Evolutionary conservation across 2,329 filamentous ascomycete species (phyloP).

Genomic region (Scedosporium aurantiacum): DNA sequence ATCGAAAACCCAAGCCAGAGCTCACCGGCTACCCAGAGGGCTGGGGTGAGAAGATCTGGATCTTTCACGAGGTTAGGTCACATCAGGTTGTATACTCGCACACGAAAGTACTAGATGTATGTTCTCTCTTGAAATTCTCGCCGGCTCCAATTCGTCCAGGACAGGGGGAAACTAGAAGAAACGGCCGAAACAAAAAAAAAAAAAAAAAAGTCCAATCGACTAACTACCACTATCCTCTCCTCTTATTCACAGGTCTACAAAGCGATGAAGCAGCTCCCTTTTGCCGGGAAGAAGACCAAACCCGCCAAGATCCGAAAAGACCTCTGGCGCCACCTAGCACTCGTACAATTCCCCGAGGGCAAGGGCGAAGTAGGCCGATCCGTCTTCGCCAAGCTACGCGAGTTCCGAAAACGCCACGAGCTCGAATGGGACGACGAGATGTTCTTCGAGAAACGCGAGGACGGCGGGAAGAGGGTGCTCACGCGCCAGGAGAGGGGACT

Average conservation of each 20-base stretch:
- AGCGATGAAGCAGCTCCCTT: constrained; percentile 47
- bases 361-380: constrained; percentile 43
- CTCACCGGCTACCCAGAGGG: constrained; percentile 19
- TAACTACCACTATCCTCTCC: not conserved
- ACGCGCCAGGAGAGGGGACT: constrained; percentile 33
- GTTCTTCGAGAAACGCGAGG: constrained; percentile 24
- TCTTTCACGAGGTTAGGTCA: constrained; percentile 38
- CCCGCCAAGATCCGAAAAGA: constrained; percentile 54
- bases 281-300: constrained; percentile 57
- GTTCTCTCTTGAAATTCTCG: constrained; percentile 11
- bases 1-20: constrained; percentile 12
- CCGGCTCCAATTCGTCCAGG: not conserved
- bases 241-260: constrained; percentile 23
- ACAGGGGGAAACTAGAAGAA: not conserved
- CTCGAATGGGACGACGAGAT: constrained; percentile 45
- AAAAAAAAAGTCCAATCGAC: not conserved
- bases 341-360: constrained; percentile 45
- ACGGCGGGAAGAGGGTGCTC: constrained; percentile 23
- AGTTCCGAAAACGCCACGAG: constrained; percentile 53
- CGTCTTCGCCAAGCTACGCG: constrained; percentile 52
- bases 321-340: constrained; percentile 52
- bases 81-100: constrained; percentile 44
- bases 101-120: constrained; percentile 32
- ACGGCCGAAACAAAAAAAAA: not conserved
- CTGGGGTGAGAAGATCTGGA: constrained; percentile 48